These are phyloP conservation scores for Canna indica DNA, from an alignment of 176 grass and related monocot species.

Conservation along the genomic window DNA sequence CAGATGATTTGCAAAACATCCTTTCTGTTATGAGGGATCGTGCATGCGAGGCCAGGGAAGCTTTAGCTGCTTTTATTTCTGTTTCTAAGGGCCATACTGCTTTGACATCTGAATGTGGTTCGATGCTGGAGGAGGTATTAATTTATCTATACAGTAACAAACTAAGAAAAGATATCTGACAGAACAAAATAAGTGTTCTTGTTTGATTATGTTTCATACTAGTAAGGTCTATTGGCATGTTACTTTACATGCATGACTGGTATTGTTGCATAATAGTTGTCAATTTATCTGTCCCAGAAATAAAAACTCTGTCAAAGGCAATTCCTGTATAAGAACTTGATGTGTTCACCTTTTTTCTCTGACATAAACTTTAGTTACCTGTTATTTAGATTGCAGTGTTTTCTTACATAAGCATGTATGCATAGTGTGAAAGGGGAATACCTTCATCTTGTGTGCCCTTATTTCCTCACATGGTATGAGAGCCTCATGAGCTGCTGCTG, in stretches of 20 bases:
- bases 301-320: no score
- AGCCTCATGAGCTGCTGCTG: no score
- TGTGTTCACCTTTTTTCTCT: no score
- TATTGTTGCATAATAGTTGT: background rate
- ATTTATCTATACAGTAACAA: background rate
- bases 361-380: no score
- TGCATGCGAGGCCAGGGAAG: conserved; percentile 47
- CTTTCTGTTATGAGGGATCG: conserved; percentile 52
- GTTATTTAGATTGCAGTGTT: no score
- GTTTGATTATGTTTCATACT: background rate
- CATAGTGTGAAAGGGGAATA: no score
- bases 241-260: background rate
- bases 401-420: no score
- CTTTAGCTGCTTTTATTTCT: conserved; percentile 70
- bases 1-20: conserved; percentile 72
- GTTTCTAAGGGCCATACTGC: conserved; percentile 75
- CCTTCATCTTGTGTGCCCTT: no score
- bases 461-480: no score
- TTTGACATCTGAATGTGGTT: conserved; percentile 93
- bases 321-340: no score
- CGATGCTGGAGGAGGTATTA: conserved; percentile 88
- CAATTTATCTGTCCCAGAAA: no score
- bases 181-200: background rate
- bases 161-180: background rate
- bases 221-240: background rate